Evolutionary conservation across 805 yeast species (phyloP), one percentile per base, ranked within the genome.

Genomic region (Candida ipomoeae): DNA sequence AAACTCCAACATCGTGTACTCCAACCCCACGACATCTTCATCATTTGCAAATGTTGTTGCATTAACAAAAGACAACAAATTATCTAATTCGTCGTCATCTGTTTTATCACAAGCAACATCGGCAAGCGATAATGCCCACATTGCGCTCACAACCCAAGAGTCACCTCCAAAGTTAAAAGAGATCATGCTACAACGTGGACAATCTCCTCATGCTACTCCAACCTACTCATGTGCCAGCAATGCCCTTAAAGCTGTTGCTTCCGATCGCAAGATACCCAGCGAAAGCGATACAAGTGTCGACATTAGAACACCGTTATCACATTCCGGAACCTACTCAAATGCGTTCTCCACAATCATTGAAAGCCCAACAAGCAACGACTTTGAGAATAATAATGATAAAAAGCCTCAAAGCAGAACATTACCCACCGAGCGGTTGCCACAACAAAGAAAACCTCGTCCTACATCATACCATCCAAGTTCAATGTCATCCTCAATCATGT

Each of bases 391-490:
- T 26, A 43, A 37, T 6, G 20, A 20, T 14, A 53, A 50, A 5
- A 37, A 54, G 43, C 40, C 56, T 20, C 32, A 29, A 48, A 48
- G 46, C 29, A 45, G 43, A 41, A 40, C 39, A 44, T 36, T n/a
- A 51, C 53, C 21, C 4, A 51, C 59, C 23, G 69, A 64, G 32
- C 68, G 71, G 59, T 66, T 76, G 46, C 78, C 80, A 7, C 79
- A 76, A 29, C 62, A 61, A 44, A 78, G 81, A 64, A 84, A 80
- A 61, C 91, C 89, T 50, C 79, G 96, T 64, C 95, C 96, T 39
- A 87, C 92, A 0, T 86, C 94, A 8, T 87, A 85, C 61, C 91
- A 87, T 62, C 95, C 96, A 15, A 77, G 84, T 1, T 72, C 81
- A 13, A 63, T 70, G 69, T 55, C 72, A 4, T 65, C 73, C 3